These are phyloP conservation scores for Hypoxylon trugodes DNA, from an alignment of 495 filamentous ascomycete species.

Conservation along the genomic window DNA sequence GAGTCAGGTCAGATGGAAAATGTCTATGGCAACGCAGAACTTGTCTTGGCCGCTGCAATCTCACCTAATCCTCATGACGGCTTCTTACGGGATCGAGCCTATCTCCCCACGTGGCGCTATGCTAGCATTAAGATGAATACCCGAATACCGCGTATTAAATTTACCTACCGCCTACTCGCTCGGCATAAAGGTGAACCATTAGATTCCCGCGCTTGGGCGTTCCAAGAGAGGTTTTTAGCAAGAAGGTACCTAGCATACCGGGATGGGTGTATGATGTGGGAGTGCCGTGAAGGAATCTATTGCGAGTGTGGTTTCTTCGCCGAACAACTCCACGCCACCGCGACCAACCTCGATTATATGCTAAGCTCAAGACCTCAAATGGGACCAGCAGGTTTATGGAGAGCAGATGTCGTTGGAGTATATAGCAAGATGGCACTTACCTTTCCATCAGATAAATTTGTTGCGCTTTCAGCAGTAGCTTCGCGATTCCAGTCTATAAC, in stretches of 20 bases:
- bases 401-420: neutral
- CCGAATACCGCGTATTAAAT: neutral
- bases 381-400: neutral
- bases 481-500: neutral
- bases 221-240: slow-evolving; percentile 1
- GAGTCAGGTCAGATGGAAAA: neutral
- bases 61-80: neutral
- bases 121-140: neutral
- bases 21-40: slow-evolving; percentile 1
- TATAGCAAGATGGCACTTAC: neutral
- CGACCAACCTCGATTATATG: neutral
- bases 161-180: neutral
- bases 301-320: neutral
- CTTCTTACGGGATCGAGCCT: neutral
- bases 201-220: neutral
- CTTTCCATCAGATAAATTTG: neutral
- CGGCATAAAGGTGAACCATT: neutral
- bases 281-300: neutral
- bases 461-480: neutral
- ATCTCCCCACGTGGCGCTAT: neutral
- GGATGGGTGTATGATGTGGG: neutral
- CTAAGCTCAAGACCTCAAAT: neutral
- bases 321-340: neutral
- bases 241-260: neutral
- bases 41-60: neutral